Evolutionary conservation across 1,139 yeast species (phyloP).

Genomic region (Taphrina sp.): DNA sequence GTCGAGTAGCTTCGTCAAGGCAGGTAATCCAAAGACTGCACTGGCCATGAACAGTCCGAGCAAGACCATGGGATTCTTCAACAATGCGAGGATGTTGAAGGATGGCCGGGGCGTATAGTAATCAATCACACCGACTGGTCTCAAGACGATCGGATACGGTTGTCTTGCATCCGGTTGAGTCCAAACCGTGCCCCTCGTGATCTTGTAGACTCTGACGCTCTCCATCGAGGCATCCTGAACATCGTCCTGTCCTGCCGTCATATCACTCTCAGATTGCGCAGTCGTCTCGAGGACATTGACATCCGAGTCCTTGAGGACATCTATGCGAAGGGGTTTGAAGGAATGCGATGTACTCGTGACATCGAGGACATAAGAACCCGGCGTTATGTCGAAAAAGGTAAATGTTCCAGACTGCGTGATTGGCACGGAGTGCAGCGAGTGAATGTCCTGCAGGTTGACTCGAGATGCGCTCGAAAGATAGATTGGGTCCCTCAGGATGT

Average conservation of each 20-base stretch:
- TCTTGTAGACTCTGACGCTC: not conserved
- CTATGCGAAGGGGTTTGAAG: slow-evolving; percentile 4
- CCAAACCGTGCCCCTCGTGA: not conserved
- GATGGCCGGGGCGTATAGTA: slow-evolving; percentile 18
- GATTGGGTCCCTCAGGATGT: not conserved
- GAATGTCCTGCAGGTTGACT: not conserved
- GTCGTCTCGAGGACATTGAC: not conserved
- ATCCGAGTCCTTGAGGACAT: not conserved
- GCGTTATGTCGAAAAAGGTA: not conserved
- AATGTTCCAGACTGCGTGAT: not conserved
- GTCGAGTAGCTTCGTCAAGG: slow-evolving; percentile 11
- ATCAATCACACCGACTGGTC: not conserved
- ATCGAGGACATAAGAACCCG: not conserved
- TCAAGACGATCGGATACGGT: slow-evolving; percentile 5
- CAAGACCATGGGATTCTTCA: slow-evolving; percentile 23
- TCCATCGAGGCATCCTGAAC: too few relatives aligned
- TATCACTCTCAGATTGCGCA: too few relatives aligned
- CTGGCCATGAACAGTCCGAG: slow-evolving; percentile 22
- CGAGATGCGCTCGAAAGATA: not conserved
- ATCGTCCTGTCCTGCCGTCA: too few relatives aligned
- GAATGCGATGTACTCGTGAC: not conserved
- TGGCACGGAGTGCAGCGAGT: not conserved
- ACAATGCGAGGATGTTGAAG: not conserved
- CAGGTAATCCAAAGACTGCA: slow-evolving; percentile 17
- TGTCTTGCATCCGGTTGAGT: not conserved